Percentiles rank a stretch among this genome's conserved stretches.
Evolutionary conservation across 352 stramenopile species (phyloP).

Genomic region (Thraustochytrium striatum): DNA sequence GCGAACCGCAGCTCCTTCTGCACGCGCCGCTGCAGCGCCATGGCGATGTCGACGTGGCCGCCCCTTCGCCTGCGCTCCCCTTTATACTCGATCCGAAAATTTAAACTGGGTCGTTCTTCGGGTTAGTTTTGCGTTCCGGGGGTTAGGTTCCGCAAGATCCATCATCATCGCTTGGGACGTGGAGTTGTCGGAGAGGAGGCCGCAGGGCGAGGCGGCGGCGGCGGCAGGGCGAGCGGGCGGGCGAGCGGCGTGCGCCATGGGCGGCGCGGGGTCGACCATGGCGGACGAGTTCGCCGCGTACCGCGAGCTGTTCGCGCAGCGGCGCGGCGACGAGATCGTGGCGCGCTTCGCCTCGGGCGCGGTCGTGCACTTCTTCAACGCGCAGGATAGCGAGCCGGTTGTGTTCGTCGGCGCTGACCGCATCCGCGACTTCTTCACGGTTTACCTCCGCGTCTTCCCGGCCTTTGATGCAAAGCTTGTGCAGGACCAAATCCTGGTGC

Average conservation of each 20-base stretch:
- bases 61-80: background rate
- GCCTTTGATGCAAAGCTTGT: background rate
- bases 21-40: background rate
- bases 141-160: too few relatives aligned
- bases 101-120: too few relatives aligned
- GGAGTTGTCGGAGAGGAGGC: background rate
- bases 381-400: constrained; percentile 18
- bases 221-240: too few relatives aligned
- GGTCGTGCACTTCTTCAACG: constrained; percentile 24
- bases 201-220: background rate
- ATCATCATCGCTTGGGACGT: background rate
- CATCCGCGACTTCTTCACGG: constrained; percentile 2
- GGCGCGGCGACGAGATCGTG: background rate
- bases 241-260: background rate
- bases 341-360: constrained; percentile 7
- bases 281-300: background rate
- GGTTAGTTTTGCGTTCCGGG: too few relatives aligned
- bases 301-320: background rate
- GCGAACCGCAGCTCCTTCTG: constrained; percentile 15
- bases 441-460: constrained; percentile 14
- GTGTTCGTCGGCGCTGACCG: constrained; percentile 18
- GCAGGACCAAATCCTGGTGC: background rate
- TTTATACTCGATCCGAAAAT: background rate
- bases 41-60: background rate
- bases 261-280: background rate